Evolutionary conservation across 2,329 filamentous ascomycete species (phyloP), one percentile per base, ranked within the genome.

Genomic region (Neoarthrinium moseri): DNA sequence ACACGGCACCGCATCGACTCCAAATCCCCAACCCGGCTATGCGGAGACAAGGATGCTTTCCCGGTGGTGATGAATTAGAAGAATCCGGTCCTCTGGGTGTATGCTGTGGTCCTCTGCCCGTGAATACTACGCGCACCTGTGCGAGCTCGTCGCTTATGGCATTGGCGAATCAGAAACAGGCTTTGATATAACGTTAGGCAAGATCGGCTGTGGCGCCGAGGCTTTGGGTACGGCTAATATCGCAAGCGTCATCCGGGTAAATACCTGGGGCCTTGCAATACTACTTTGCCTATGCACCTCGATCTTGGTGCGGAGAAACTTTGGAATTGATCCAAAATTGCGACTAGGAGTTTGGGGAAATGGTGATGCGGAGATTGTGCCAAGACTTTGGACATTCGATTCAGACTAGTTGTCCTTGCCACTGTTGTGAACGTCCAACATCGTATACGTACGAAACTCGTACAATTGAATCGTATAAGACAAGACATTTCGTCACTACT

Each of bases 291-390:
- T 6, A 7, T 29, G 17, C 2, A 22, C 10, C 8, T 11, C 32
- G 20, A 27, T 22, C 13, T 22, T 24, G 40, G 26, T 13, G 35
- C n/a, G 4, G 20, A 18, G 11, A 13, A 4, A 30, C 17, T 11
- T 18, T 22, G 7, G 17, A 17, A 30, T 45, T 45, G 33, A 45
- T 45, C 34, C 43, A 32, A 45, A 12, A 37, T 45, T 45, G 18
- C 34, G 33, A 22, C 32, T 26, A 33, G 39, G 39, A n/a, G n/a
- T n/a, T n/a, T n/a, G n/a, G n/a, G n/a, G n/a, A n/a, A n/a, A n/a
- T n/a, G n/a, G n/a, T n/a, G n/a, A n/a, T n/a, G n/a, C n/a, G n/a
- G n/a, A n/a, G n/a, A n/a, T n/a, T n/a, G n/a, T n/a, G n/a, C n/a
- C n/a, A n/a, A n/a, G n/a, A n/a, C n/a, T n/a, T n/a, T n/a, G n/a